Conservation (phyloP, 371 early-diverging fungal species). For the Mucor sp. region DNA sequence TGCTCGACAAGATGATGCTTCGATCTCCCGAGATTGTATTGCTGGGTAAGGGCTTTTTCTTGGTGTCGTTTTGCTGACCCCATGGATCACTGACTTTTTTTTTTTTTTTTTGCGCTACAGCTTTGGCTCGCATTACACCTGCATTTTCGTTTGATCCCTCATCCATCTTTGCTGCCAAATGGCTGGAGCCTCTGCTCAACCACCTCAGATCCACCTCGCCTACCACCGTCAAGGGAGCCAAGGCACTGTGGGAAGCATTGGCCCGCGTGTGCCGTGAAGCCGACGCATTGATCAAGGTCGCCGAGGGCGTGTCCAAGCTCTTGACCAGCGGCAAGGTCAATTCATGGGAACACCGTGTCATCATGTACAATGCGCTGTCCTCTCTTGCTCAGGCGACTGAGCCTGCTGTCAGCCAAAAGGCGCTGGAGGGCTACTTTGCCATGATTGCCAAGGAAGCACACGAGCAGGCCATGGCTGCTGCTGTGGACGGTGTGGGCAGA, state of each 20-base stretch:
- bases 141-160: conserved; percentile 67
- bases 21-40: conserved; percentile 88
- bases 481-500: conserved; percentile 63
- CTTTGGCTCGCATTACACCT: conserved; percentile 48
- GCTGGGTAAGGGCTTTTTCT: conserved; percentile 38
- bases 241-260: conserved; percentile 61
- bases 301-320: conserved; percentile 58
- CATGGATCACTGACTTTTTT: not conserved
- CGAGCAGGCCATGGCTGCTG: conserved; percentile 68
- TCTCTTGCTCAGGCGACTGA: conserved; percentile 51
- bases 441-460: conserved; percentile 80
- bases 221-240: conserved; percentile 56
- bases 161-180: conserved; percentile 61
- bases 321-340: conserved; percentile 60
- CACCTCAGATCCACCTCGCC: conserved; percentile 74
- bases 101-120: too few species aligned
- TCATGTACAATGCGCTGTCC: conserved; percentile 60
- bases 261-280: conserved; percentile 49
- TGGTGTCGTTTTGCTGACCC: too few species aligned
- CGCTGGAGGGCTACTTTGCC: conserved; percentile 60
- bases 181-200: conserved; percentile 65
- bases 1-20: conserved; percentile 76
- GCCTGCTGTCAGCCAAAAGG: conserved; percentile 62
- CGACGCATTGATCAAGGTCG: conserved; percentile 57
- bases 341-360: conserved; percentile 67